These are phyloP conservation scores for Allium sativum DNA, from an alignment of 106 monocot genomes.

Conservation along the genomic window DNA sequence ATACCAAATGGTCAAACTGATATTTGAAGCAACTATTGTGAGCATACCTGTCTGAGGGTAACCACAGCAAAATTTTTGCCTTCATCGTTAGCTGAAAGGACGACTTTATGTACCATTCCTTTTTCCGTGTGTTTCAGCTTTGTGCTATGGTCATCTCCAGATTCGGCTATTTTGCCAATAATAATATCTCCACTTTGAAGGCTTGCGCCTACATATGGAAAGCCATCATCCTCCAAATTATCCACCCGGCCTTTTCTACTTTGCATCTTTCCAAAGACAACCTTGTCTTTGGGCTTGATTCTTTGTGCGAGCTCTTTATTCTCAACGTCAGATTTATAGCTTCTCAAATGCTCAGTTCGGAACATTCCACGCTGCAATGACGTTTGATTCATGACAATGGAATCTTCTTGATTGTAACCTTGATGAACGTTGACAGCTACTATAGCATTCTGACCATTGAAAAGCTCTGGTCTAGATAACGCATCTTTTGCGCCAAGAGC, in stretches of 20 bases:
- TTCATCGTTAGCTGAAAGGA: constrained; percentile 88
- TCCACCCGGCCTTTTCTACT: constrained; percentile 81
- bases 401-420: constrained; percentile 98
- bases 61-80: constrained; percentile 86
- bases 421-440: constrained; percentile 96
- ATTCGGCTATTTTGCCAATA: constrained; percentile 71
- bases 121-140: constrained; percentile 91
- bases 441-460: constrained; percentile 97
- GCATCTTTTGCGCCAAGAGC: constrained; percentile 24
- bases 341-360: constrained; percentile 82
- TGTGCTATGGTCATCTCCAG: constrained; percentile 64
- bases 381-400: constrained; percentile 77
- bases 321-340: constrained; percentile 88
- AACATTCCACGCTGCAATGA: constrained; percentile 90
- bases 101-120: constrained; percentile 86
- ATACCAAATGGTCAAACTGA: background rate
- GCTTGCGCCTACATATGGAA: constrained; percentile 70
- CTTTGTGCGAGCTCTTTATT: constrained; percentile 49
- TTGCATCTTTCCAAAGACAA: constrained; percentile 72
- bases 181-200: constrained; percentile 83
- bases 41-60: constrained; percentile 77
- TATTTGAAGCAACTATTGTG: too few relatives aligned
- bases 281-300: constrained; percentile 52
- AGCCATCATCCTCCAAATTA: constrained; percentile 86
- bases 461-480: constrained; percentile 54